phyloP scores from a whole-genome alignment of 2,329 filamentous ascomycete genomes.

The Colletotrichum theobromicola region DNA sequence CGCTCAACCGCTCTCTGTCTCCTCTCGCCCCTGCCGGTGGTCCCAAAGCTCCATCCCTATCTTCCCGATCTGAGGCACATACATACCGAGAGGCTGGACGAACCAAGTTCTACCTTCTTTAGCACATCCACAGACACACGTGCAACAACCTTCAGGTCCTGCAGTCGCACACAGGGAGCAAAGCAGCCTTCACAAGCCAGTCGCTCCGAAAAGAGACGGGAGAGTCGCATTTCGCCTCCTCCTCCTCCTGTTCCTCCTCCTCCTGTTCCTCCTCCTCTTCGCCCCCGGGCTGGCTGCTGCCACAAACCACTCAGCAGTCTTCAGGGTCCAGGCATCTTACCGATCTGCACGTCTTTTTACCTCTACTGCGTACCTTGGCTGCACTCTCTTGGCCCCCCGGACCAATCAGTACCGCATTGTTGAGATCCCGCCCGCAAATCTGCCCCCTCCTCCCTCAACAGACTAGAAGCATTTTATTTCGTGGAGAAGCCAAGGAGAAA shows the following conservation, averaged over 20 bases:
- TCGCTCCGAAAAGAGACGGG: background rate
- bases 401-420: constrained; percentile 17
- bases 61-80: background rate
- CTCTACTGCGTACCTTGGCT: background rate
- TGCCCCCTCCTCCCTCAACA: constrained; percentile 11
- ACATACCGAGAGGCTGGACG: background rate
- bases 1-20: background rate
- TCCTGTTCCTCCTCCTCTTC: background rate
- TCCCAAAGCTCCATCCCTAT: background rate
- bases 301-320: background rate
- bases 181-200: background rate
- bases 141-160: background rate
- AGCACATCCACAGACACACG: background rate
- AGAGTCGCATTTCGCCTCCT: background rate
- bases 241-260: background rate
- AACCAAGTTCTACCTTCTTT: background rate
- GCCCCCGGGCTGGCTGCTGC: background rate
- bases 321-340: constrained; percentile 12
- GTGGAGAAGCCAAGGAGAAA: constrained; percentile 3
- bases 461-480: constrained; percentile 5
- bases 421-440: constrained; percentile 16
- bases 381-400: background rate
- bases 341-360: background rate
- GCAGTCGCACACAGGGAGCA: background rate
- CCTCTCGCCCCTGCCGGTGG: background rate